Evolutionary conservation across 2,329 filamentous ascomycete species (phyloP), one percentile per base, ranked within the genome.

Genomic region (Alternaria brassicicola): DNA sequence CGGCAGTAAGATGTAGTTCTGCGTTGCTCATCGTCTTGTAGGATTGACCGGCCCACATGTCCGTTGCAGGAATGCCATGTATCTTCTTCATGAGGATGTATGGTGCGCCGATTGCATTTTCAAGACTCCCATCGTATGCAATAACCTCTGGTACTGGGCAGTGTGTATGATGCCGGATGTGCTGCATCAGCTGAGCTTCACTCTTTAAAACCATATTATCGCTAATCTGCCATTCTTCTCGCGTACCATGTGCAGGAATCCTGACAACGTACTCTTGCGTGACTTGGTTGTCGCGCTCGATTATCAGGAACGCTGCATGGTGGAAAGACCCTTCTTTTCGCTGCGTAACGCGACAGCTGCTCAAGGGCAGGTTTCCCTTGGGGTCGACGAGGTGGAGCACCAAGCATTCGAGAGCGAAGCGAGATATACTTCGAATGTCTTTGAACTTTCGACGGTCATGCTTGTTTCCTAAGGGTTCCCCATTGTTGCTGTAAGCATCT

Each of bases 11-110:
- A 39, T 47, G 19, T 31, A 25, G 13, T 17, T 45, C 38, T 13
- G 31, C 17, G 5, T n/a, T 2, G n/a, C 17, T 38, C 3, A 42
- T 9, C n/a, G 12, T 36, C 10, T 21, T 39, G 12, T 60, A 53
- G 6, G 49, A 17, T 30, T 52, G 15, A 13, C 52, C 52, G 28
- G 42, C 47, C 68, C 63, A 70, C 25, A 69, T 33, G 15, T 57
- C 21, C 19, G 26, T 38, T 4, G 64, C 60, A 6, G 59, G 35
- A 0, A 50, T 47, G n/a, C 69, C 68, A 5, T 54, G 1, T 3
- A 69, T 12, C 35, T 48, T 53, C 26, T 52, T 57, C 63, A 67
- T 64, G 12, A 70, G 36, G 13, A 68, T 63, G 38, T 59, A 70
- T 10, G 69, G 69, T 10, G 57, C 57, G 3, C 54, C 41, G 28